A percentile compares a stretch with the other conserved stretches of the same genome.
Conservation (phyloP, 352 stramenopile genomes). For the Globisporangium paroecandrum region DNA sequence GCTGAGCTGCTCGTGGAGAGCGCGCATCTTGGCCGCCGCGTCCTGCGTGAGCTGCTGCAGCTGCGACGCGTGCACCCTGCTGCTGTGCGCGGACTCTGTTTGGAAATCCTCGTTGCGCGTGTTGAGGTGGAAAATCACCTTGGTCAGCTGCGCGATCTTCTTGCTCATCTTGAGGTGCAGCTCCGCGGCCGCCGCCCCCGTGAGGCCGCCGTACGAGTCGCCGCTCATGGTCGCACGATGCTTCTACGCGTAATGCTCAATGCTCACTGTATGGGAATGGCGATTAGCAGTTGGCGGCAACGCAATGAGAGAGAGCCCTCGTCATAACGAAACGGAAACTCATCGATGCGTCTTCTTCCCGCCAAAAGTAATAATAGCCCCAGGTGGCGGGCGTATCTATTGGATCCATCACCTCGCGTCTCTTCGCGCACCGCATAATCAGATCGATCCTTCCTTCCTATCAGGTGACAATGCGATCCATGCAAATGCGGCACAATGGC, state of each 20-base stretch:
- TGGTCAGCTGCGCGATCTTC: slow-evolving; percentile 93
- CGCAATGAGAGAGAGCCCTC: not conserved
- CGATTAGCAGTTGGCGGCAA: not conserved
- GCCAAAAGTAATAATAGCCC: slow-evolving; percentile 1
- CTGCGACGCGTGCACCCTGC: slow-evolving; percentile 34
- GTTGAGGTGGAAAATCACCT: slow-evolving; percentile 94
- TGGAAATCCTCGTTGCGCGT: slow-evolving; percentile 91
- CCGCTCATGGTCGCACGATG: slow-evolving; percentile 21
- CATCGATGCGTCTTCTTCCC: not conserved
- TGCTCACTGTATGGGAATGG: not conserved
- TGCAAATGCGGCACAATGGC: not conserved
- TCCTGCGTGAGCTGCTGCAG: slow-evolving; percentile 51
- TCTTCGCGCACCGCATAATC: slow-evolving; percentile 1
- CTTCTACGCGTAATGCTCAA: not conserved
- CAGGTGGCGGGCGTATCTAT: not conserved
- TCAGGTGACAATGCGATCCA: not conserved
- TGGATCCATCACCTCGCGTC: not conserved
- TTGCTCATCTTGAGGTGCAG: slow-evolving; percentile 94
- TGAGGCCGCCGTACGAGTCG: slow-evolving; percentile 21
- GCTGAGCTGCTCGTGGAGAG: slow-evolving; percentile 40
- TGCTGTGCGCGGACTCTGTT: slow-evolving; percentile 50
- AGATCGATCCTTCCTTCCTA: not conserved
- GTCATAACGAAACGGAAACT: slow-evolving; percentile 3
- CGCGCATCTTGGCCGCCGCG: slow-evolving; percentile 45
- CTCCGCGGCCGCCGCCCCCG: slow-evolving; percentile 33